Base-by-base conservation (phyloP, 768 basidiomycete species). In the Lentinula sp. region DNA sequence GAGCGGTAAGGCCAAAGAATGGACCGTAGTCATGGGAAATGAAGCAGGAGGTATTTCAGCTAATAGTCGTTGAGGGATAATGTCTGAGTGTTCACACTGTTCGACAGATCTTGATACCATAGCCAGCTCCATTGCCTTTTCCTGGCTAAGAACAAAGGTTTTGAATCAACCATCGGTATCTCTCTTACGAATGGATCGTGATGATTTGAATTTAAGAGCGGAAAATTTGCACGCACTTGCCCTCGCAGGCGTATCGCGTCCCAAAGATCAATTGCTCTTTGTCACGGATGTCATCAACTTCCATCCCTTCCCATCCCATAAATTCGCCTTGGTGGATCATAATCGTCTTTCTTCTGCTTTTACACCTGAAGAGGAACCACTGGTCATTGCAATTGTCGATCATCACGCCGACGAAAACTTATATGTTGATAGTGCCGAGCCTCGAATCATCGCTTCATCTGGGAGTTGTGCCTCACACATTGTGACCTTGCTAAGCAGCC, bases 1-100 rank as follows among this genome's bases (percentile, higher is more conserved):
- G 0, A 35, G 16, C 15, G 58, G 20, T 8, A 60, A 60, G 23
- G 59, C 49, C n/a, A 18, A 60, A 13, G 82, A 85, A 51, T 98
- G 95, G 95, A 88, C 85, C 0, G 79, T 97, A 5, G 89, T 87
- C 0, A 91, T 95, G 87, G 95, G 96, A 0, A 99, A 99, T 71
- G 96, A 98, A 73, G 93, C 96, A 13, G 95, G 95, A 68, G 96
- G 96, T 95, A 61, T 75, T 67, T 18, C 15, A 37, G 42, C n/a
- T 12, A 13, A 13, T 16, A 43, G 20, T 20, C 49, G 12, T 53
- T 9, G 57, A 57, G 20, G 23, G 23, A 23, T 28, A 3, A 28
- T 28, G 28, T 3, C 28, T 28, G 28, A 28, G 28, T 28, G 28
- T 28, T 28, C 28, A 28, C 12, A 6, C 12, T 53, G 36, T 15